Percentiles rank a stretch among this genome's conserved stretches.
phyloP scores from a whole-genome alignment of 441 rosid species.

The Brassica balearica region DNA sequence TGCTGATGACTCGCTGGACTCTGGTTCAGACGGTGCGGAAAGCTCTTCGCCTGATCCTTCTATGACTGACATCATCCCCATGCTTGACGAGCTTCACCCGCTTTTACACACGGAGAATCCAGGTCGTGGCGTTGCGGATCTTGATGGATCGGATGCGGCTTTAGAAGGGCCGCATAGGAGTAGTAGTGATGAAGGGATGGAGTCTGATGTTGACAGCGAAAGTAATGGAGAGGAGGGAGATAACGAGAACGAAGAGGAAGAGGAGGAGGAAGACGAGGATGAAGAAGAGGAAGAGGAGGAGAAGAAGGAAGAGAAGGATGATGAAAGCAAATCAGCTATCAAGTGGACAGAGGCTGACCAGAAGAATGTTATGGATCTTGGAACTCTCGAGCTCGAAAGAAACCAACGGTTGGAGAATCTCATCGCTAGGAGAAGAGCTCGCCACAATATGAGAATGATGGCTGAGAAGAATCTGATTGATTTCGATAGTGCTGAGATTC shows the following conservation, averaged over 20 bases:
- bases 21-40: not conserved
- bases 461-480: constrained; percentile 6
- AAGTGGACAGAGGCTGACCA: constrained; percentile 16
- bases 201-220: constrained; percentile 7
- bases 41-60: constrained; percentile 8
- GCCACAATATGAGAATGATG: not conserved
- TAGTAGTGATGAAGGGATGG: constrained; percentile 6
- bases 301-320: constrained; percentile 5
- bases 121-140: not conserved
- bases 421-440: constrained; percentile 3
- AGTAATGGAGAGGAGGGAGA: constrained; percentile 2
- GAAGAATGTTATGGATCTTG: constrained; percentile 2
- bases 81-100: constrained; percentile 9
- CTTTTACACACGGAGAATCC: constrained; percentile 1
- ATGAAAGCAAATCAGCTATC: constrained; percentile 3
- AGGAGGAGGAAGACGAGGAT: not conserved
- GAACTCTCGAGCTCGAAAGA: not conserved
- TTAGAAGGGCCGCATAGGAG: not conserved
- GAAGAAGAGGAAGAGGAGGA: not conserved
- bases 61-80: constrained; percentile 7
- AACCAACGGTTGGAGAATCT: constrained; percentile 14
- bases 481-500: constrained; percentile 3
- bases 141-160: not conserved
- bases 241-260: not conserved
- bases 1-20: constrained; percentile 2